Conservation (phyloP, 805 yeast species). For the Hagleromyces aurorensis region DNA sequence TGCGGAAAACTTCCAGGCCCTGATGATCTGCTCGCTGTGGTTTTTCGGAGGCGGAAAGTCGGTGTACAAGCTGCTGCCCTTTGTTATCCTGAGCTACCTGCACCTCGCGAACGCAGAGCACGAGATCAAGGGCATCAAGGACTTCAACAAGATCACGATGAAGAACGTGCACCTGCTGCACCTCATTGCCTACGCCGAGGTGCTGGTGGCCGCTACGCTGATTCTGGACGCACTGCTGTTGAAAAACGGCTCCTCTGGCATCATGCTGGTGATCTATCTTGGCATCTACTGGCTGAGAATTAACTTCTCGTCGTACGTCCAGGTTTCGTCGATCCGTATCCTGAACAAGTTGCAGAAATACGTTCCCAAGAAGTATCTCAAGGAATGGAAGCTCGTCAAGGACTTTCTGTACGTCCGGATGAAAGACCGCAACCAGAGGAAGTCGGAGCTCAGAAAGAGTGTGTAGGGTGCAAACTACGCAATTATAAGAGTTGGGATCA, state of each 20-base stretch:
- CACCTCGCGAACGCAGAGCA: conserved; percentile 38
- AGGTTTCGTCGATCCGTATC: conserved; percentile 28
- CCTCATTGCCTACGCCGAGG: conserved; percentile 53
- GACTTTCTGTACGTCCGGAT: conserved; percentile 37
- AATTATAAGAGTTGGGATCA: conserved; percentile 21
- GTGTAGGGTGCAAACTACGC: too few species aligned
- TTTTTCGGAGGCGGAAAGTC: conserved; percentile 57
- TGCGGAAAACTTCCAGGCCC: conserved; percentile 68
- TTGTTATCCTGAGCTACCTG: conserved; percentile 45
- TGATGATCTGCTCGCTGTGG: conserved; percentile 52
- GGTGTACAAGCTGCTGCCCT: conserved; percentile 58
- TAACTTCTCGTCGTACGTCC: conserved; percentile 41
- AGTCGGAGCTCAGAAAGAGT: conserved; percentile 7
- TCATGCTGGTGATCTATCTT: conserved; percentile 48
- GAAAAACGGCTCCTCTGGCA: conserved; percentile 60
- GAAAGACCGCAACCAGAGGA: conserved; percentile 28
- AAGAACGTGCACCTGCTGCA: conserved; percentile 18
- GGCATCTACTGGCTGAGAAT: conserved; percentile 66
- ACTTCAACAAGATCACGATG: conserved; percentile 7
- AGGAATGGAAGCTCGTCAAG: conserved; percentile 35
- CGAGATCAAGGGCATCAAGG: conserved; percentile 13
- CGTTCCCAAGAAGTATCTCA: conserved; percentile 30
- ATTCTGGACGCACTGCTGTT: conserved; percentile 51
- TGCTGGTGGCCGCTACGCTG: conserved; percentile 45
- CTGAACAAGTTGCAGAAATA: conserved; percentile 27